Evolutionary conservation across 306 rosid genomes (phyloP), one percentile per base, ranked within the genome.

Genomic region (Purshia tridentata): DNA sequence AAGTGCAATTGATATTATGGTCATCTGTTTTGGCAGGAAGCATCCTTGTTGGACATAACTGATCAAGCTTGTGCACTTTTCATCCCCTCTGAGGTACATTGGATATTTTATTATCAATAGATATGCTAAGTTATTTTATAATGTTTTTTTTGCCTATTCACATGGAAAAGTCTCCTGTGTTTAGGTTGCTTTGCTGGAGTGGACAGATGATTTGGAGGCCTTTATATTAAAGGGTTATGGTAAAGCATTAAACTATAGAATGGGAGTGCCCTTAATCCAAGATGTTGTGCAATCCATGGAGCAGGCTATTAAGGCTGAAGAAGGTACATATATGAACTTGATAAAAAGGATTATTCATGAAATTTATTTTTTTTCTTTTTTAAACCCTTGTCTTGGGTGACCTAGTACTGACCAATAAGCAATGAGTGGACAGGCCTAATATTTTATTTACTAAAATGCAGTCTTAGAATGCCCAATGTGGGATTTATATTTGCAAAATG

Each of bases 151-250:
- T 29, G 35, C 35, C 35, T 29, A 29, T 29, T 29, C 35, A 29
- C 35, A 29, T 29, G 77, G 51, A 56, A 78, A 54, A 42, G 19
- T 75, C 58, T 55, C n/a, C 0, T 45, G 48, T 74, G 59, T 45
- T 49, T 75, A 92, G 98, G 82, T 92, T 72, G 72, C 75, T 65
- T 81, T 88, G 84, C 80, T 92, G 77, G 98, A 92, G 84, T 92
- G 98, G 98, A 76, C 95, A 66, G 96, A 92, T 83, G 98, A 92
- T 55, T 77, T 92, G 83, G 96, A 90, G 83, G 67, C 16, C 67
- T 92, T 72, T 81, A 83, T 90, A 71, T 82, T 92, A 78, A 92
- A 92, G 83, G 98, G 98, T 40, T 92, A 92, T 87, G 98, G 98
- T 22, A 84, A 92, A 9, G 83, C 96, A 64, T 2, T 92, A 73